Base-by-base conservation (phyloP, 1,139 yeast species). In the Saccharomyces pastorianus region DNA sequence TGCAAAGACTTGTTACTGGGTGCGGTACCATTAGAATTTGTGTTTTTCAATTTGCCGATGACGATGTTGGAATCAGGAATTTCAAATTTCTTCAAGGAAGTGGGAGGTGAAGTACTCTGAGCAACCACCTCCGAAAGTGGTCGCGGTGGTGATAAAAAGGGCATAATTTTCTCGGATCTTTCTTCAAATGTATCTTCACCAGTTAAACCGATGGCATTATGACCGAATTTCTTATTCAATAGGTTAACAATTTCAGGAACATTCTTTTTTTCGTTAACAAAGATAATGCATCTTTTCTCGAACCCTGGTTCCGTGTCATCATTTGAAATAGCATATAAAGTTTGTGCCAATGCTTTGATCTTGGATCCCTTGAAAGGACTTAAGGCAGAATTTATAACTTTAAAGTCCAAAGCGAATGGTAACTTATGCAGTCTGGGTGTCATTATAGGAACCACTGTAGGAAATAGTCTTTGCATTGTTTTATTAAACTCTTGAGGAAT, bases 361-460 rank as follows among this genome's bases (percentile, higher is more conserved):
- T 88, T 89, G 46, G 93, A 86, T 7, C 96, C 95, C 64, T 84
- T 83, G 67, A 84, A 93, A 3, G 96, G 96, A 29, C 84, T 73
- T 57, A 81, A 76, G 47, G 81, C 76, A 0, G 95, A 87, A 69
- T 93, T 95, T 49, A 93, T 80, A 6, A 88, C 78, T 58, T 83
- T 79, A 55, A 90, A 82, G 53, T 84, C 84, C 54, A 91, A 81
- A 47, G 82, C 81, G 48, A 82, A 77, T 2, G 97, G 96, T 29
- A 95, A 75, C 62, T 85, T 84, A 70, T 93, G 99, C 52, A 93
- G 76, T 31, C 84, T 77, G 6, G 96, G 95, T 0, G 97, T 86
- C 1, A 87, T 82, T 14, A 93, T 81, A 2, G 88, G 80, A n/a
- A 76, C 71, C 8, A 82, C 77, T 46, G 80, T 78, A 0, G 96